Conservation (phyloP, 148 eudicot species). For the Rhododendron williamsianum region DNA sequence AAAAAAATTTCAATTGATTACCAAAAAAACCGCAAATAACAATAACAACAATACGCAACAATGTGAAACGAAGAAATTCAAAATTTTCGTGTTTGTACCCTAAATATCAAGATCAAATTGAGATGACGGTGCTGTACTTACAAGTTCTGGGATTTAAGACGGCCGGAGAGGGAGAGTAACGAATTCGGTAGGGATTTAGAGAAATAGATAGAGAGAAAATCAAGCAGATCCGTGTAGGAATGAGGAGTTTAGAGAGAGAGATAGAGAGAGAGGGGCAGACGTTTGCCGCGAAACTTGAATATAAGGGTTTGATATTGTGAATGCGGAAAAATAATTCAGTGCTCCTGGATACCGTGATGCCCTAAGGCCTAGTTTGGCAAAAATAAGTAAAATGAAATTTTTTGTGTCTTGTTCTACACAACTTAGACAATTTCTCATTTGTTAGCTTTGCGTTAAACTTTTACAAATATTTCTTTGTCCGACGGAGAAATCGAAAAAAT, state of each 20-base stretch:
- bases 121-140: not conserved
- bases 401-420: too few relatives aligned
- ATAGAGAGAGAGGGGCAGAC: not conserved
- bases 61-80: not conserved
- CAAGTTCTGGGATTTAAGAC: not conserved
- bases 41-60: not conserved
- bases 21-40: not conserved
- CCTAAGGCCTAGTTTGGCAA: too few relatives aligned
- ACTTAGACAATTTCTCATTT: too few relatives aligned
- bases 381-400: too few relatives aligned
- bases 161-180: not conserved
- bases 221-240: not conserved
- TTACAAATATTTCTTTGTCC: too few relatives aligned
- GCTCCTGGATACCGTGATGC: not conserved
- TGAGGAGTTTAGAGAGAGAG: not conserved
- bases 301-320: not conserved
- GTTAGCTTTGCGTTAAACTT: too few relatives aligned
- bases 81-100: not conserved
- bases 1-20: not conserved
- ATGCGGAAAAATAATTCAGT: not conserved
- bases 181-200: not conserved
- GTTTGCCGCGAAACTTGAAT: constrained; percentile 7
- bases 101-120: not conserved
- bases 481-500: too few relatives aligned
- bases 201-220: not conserved